Evolutionary conservation across 495 filamentous ascomycete genomes (phyloP).

Genomic region (Hypoxylon perforatum): DNA sequence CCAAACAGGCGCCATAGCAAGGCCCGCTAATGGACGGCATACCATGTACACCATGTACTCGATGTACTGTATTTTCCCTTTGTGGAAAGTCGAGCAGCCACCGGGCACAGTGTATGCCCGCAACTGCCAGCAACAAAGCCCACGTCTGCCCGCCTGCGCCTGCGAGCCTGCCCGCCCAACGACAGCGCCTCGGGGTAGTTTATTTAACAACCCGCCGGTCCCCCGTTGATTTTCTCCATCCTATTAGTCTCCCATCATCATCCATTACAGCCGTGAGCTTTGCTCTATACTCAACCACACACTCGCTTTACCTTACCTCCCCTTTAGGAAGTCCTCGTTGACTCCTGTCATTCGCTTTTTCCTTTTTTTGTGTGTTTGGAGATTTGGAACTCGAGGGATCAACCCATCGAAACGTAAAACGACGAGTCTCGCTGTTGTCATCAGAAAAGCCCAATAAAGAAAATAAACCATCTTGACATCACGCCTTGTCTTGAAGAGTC

Average conservation of each 20-base stretch:
- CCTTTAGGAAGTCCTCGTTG: slow-evolving; percentile 70
- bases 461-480: slow-evolving; percentile 40
- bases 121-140: slow-evolving; percentile 8
- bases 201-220: slow-evolving; percentile 42
- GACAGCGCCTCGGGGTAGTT: slow-evolving; percentile 40
- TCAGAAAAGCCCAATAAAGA: slow-evolving; percentile 21
- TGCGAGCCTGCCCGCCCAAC: slow-evolving; percentile 31
- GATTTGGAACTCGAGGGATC: slow-evolving; percentile 50
- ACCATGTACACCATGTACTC: slow-evolving; percentile 9
- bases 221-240: slow-evolving; percentile 48
- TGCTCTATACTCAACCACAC: slow-evolving; percentile 58
- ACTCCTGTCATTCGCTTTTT: slow-evolving; percentile 73
- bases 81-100: slow-evolving; percentile 38
- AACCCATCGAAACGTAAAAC: slow-evolving; percentile 31
- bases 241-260: slow-evolving; percentile 47
- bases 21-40: slow-evolving; percentile 2
- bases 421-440: slow-evolving; percentile 38
- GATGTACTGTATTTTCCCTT: slow-evolving; percentile 33
- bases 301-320: slow-evolving; percentile 59
- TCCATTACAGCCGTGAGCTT: slow-evolving; percentile 48
- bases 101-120: slow-evolving; percentile 30
- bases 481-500: slow-evolving; percentile 35
- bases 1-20: slow-evolving; percentile 12
- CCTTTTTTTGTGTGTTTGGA: slow-evolving; percentile 56
- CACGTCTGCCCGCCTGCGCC: slow-evolving; percentile 20